These are phyloP conservation scores for Punica granatum DNA, from an alignment of 345 rosid genomes.

Conservation along the genomic window DNA sequence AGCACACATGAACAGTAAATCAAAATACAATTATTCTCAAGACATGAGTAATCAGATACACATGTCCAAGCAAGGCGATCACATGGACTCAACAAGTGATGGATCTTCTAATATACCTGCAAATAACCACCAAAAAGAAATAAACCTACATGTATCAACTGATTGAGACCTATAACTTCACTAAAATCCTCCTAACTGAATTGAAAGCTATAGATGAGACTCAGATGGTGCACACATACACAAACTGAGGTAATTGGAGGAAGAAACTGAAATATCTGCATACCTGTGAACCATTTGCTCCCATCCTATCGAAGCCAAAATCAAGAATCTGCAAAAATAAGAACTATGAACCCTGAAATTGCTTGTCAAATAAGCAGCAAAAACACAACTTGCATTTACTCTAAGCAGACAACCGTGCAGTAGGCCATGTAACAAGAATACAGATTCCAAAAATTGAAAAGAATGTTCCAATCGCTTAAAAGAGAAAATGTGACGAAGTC, in stretches of 20 bases:
- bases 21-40: slow-evolving; percentile 6
- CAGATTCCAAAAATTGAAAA: not conserved
- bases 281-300: slow-evolving; percentile 81
- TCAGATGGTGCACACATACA: not conserved
- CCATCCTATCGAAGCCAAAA: slow-evolving; percentile 87
- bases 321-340: slow-evolving; percentile 61
- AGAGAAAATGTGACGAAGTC: not conserved
- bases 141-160: not conserved
- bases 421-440: not conserved
- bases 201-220: not conserved
- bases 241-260: not conserved
- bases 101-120: not conserved
- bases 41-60: not conserved
- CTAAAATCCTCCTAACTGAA: not conserved
- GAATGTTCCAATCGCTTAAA: not conserved
- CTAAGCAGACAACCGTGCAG: not conserved
- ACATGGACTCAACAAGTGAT: not conserved
- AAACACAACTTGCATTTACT: slow-evolving; percentile 5
- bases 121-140: not conserved
- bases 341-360: not conserved
- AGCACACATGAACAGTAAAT: slow-evolving; percentile 9
- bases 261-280: not conserved
- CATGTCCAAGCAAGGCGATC: not conserved
- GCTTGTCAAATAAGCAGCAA: not conserved
- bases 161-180: not conserved